Percentiles rank a stretch among this genome's conserved stretches.
These are phyloP conservation scores for Arthrobotrys megalospora DNA, from an alignment of 2,329 filamentous ascomycete species.

Conservation along the genomic window DNA sequence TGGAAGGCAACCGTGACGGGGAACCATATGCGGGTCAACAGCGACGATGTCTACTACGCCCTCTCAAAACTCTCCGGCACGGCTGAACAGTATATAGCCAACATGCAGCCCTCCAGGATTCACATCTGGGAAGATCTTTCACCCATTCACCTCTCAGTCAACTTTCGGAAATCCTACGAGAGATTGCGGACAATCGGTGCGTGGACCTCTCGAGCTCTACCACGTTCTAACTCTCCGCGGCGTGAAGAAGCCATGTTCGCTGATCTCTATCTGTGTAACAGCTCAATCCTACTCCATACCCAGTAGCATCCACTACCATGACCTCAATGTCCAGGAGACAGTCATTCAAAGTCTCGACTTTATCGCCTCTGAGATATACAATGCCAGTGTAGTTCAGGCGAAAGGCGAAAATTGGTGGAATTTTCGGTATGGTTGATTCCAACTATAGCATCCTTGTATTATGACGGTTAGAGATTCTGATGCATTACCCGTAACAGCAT, in stretches of 20 bases:
- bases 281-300: conserved; percentile 59
- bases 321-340: conserved; percentile 55
- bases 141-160: conserved; percentile 60
- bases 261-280: conserved; percentile 28
- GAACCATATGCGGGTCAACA: conserved; percentile 37
- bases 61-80: conserved; percentile 57
- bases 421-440: conserved; percentile 43
- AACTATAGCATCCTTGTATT: background rate
- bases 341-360: conserved; percentile 58
- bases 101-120: conserved; percentile 42
- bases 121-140: conserved; percentile 61
- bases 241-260: background rate
- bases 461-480: background rate
- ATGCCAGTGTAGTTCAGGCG: conserved; percentile 42
- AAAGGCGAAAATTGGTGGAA: conserved; percentile 62
- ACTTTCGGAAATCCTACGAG: conserved; percentile 56
- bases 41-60: conserved; percentile 58
- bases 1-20: conserved; percentile 59
- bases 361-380: conserved; percentile 52
- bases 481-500: conserved; percentile 24
- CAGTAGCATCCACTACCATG: conserved; percentile 53
- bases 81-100: conserved; percentile 52
- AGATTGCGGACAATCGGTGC: conserved; percentile 50
- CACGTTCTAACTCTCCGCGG: background rate
- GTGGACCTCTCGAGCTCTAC: background rate